Evolutionary conservation across 2,329 filamentous ascomycete species (phyloP).

Genomic region (Penicillium sp.): DNA sequence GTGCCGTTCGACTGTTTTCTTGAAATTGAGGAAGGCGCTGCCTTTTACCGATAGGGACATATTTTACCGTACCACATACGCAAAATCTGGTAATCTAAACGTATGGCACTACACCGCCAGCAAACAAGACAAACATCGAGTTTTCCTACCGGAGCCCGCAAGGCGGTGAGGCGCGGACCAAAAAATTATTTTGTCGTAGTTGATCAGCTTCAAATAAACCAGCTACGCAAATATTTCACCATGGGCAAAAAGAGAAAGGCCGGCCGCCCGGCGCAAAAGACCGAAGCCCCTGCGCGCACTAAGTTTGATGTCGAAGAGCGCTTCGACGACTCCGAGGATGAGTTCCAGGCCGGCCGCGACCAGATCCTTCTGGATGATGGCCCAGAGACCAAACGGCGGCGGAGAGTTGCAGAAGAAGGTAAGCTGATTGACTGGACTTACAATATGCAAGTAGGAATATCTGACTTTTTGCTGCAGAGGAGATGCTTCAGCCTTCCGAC

Average conservation of each 20-base stretch:
- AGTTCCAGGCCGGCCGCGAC: slow-evolving; percentile 83
- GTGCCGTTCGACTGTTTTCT: slow-evolving; percentile 3
- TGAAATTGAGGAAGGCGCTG: slow-evolving; percentile 6
- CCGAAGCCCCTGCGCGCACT: slow-evolving; percentile 28
- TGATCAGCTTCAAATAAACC: slow-evolving; percentile 7
- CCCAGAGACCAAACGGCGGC: slow-evolving; percentile 70
- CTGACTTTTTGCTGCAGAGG: slow-evolving; percentile 43
- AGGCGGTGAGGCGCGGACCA: slow-evolving; percentile 31
- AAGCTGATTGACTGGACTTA: slow-evolving; percentile 8
- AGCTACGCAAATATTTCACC: slow-evolving; percentile 7
- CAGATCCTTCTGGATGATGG: slow-evolving; percentile 80
- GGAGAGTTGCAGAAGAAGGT: slow-evolving; percentile 65
- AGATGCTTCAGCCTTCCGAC: slow-evolving; percentile 55
- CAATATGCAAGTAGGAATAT: background rate
- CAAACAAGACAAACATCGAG: slow-evolving; percentile 24
- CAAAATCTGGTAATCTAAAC: slow-evolving; percentile 5
- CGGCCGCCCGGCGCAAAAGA: slow-evolving; percentile 40
- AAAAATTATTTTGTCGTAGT: slow-evolving; percentile 35
- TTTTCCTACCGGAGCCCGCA: slow-evolving; percentile 2
- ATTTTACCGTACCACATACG: slow-evolving; percentile 1
- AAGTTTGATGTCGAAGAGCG: slow-evolving; percentile 56
- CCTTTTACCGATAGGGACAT: slow-evolving; percentile 3
- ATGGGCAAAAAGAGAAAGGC: slow-evolving; percentile 67
- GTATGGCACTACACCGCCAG: slow-evolving; percentile 11
- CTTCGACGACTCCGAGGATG: slow-evolving; percentile 89